phyloP scores from a whole-genome alignment of 345 rosid species.

The Salix purpurea region DNA sequence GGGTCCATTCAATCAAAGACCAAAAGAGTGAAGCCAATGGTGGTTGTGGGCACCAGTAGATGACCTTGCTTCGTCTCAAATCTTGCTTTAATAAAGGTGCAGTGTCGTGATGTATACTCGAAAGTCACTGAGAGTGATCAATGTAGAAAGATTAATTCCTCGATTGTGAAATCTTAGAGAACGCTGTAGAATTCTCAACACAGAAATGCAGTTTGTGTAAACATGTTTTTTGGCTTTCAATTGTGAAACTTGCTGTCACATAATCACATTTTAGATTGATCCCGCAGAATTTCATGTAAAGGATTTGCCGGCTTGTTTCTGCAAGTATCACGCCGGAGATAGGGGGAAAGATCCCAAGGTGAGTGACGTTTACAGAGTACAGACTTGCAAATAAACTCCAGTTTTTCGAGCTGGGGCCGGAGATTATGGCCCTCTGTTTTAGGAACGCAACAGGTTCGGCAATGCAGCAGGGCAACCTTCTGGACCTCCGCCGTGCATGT shows the following conservation, averaged over 20 bases:
- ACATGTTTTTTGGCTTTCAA: not conserved
- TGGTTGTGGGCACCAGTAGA: not conserved
- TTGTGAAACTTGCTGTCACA: not conserved
- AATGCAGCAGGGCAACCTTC: not conserved
- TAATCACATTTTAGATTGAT: not conserved
- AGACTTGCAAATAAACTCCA: not conserved
- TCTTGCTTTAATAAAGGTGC: not conserved
- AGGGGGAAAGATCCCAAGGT: not conserved
- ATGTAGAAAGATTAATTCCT: not conserved
- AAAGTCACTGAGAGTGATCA: not conserved
- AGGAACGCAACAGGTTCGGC: not conserved
- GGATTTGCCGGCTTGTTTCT: not conserved
- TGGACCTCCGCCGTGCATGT: not conserved
- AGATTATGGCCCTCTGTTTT: not conserved
- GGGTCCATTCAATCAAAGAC: slow-evolving; percentile 22
- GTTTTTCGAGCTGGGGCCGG: not conserved
- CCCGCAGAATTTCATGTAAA: not conserved
- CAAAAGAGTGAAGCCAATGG: not conserved
- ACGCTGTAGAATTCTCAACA: not conserved
- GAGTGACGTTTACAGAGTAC: not conserved
- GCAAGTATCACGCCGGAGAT: not conserved
- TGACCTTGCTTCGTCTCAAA: not conserved
- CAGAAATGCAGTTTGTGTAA: not conserved
- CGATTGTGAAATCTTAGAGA: not conserved
- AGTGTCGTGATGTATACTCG: not conserved